Evolutionary conservation across 1,284 basidiomycete species (phyloP), one percentile per base, ranked within the genome.

Genomic region (Boletus albobrunnescens): DNA sequence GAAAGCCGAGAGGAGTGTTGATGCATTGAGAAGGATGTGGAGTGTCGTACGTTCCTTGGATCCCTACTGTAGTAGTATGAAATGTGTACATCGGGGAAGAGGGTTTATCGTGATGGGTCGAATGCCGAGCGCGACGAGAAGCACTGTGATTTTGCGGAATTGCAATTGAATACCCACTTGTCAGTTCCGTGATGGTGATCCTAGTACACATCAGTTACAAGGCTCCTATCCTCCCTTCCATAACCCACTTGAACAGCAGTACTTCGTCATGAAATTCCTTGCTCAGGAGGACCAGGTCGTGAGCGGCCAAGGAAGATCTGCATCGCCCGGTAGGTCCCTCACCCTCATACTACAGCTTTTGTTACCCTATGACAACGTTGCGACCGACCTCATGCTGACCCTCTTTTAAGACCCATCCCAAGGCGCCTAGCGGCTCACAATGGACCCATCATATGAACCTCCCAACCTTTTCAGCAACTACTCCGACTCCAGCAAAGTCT

Each of bases 1-100:
- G 72, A 52, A 83, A 79, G 55, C 74, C 78, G 0, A 67, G 79
- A 50, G 81, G 76, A 43, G 67, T 73, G 13, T 53, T 79, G 45
- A 63, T 78, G 56, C 63, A 60, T 40, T 67, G 44, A 66, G 13
- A 6, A 23, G 27, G 12, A 14, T 13, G 14, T 27, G 22, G 22
- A 22, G 6, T 22, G 22, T 22, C 6, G 22, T 22, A 22, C 6
- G 22, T 22, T 6, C 6, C 22, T 22, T 6, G 22, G 3, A 6
- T 3, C 6, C 4, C 6, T 22, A 4, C 22, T 22, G 22, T 22
- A 22, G 4, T 22, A 22, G 22, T 22, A 22, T 22, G 22, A 6
- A 22, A 22, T 22, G 22, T 22, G 6, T 22, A 22, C 22, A 22
- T 22, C 22, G 6, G 6, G 6, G 22, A 22, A 22, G 22, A 22